These are phyloP conservation scores for Vickermania ingenoplastis DNA, from an alignment of 208 protist species.

Conservation along the genomic window DNA sequence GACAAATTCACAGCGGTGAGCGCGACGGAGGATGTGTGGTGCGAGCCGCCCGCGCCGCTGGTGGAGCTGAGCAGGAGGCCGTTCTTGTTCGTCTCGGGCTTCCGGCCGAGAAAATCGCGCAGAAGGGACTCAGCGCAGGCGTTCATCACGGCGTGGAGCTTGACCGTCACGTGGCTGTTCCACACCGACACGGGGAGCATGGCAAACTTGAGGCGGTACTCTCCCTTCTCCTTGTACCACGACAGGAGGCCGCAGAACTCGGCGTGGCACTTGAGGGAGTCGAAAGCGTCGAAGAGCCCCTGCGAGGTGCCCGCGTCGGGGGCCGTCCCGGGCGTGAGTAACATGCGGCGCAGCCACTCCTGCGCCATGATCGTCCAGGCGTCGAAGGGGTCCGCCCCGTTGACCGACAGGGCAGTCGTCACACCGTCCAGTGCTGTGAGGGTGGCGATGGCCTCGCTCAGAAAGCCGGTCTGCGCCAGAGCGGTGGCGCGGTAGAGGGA, in stretches of 20 bases:
- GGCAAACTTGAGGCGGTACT: background rate
- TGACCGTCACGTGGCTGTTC: constrained; percentile 11
- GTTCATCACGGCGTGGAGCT: constrained; percentile 34
- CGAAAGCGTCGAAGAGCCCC: background rate
- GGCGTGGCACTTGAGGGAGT: background rate
- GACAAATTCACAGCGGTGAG: background rate
- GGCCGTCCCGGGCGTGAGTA: background rate
- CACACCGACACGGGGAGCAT: constrained; percentile 8
- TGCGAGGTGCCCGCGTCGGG: background rate
- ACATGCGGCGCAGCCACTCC: constrained; percentile 12
- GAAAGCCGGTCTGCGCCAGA: constrained; percentile 11
- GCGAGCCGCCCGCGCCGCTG: background rate
- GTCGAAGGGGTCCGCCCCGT: constrained; percentile 17
- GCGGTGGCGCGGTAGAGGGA: constrained; percentile 30
- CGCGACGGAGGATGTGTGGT: too few relatives aligned
- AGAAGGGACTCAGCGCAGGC: constrained; percentile 6
- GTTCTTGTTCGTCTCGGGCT: background rate
- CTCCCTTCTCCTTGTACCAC: background rate
- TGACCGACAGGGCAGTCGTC: constrained; percentile 7
- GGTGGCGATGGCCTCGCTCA: constrained; percentile 10
- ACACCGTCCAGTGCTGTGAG: constrained; percentile 10
- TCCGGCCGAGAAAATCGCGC: background rate
- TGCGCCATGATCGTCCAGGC: constrained; percentile 19
- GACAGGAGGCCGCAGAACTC: constrained; percentile 2
- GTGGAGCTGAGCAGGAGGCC: too few relatives aligned